Conservation (phyloP, 2,329 filamentous ascomycete genomes). For the Fusarium penzigii region DNA sequence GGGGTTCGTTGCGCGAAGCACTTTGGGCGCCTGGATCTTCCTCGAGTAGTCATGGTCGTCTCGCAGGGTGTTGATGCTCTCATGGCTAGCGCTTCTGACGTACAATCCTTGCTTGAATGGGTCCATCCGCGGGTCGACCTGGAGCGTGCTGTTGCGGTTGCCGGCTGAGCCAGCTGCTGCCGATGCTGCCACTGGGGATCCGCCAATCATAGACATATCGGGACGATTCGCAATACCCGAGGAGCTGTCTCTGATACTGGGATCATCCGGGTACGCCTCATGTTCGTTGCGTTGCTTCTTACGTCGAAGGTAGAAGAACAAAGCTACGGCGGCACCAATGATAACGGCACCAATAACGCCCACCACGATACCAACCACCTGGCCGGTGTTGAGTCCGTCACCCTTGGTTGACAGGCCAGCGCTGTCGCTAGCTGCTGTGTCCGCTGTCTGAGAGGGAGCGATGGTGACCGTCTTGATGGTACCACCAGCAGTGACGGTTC, state of each 20-base stretch:
- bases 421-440: constrained; percentile 20
- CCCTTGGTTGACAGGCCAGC: constrained; percentile 17
- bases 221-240: constrained; percentile 48
- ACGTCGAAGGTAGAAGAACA: constrained; percentile 48
- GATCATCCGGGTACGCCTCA: constrained; percentile 44
- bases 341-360: constrained; percentile 50
- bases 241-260: constrained; percentile 52
- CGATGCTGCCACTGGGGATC: constrained; percentile 33
- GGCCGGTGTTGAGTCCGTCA: constrained; percentile 44
- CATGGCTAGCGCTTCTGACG: constrained; percentile 58
- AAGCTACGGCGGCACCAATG: constrained; percentile 35
- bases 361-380: constrained; percentile 54
- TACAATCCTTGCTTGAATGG: constrained; percentile 61
- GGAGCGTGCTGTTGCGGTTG: constrained; percentile 54
- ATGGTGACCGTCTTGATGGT: constrained; percentile 57
- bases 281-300: constrained; percentile 46
- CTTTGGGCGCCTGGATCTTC: constrained; percentile 55
- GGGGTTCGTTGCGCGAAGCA: constrained; percentile 64
- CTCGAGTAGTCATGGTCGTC: constrained; percentile 68
- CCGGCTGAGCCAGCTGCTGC: constrained; percentile 37
- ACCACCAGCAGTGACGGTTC: constrained; percentile 58
- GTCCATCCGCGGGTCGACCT: constrained; percentile 64
- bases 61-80: constrained; percentile 63
- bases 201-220: constrained; percentile 41
- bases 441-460: constrained; percentile 40